Conservation (phyloP, 2,329 filamentous ascomycete species). For the Keithomyces neogunnii region DNA sequence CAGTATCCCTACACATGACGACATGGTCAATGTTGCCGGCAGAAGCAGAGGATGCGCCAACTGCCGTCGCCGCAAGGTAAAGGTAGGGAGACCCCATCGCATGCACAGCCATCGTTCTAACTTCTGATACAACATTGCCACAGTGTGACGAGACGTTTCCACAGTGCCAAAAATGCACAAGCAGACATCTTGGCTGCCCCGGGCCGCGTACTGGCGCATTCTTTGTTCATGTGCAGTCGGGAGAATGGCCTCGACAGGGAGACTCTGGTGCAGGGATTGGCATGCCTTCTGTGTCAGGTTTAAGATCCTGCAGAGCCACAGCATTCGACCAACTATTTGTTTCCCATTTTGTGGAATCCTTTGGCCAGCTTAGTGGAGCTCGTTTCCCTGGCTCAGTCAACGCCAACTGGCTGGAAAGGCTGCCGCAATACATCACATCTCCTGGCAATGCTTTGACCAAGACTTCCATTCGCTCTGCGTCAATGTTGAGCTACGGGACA, state of each 20-base stretch:
- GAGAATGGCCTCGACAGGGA: too few species aligned
- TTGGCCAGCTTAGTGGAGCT: background rate
- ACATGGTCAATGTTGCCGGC: slow-evolving; percentile 11
- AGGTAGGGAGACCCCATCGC: slow-evolving; percentile 2
- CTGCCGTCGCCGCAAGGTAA: slow-evolving; percentile 9
- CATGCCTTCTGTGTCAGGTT: background rate
- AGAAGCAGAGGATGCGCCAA: slow-evolving; percentile 11
- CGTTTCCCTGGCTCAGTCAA: background rate
- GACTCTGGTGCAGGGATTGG: too few species aligned
- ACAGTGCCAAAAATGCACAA: slow-evolving; percentile 7
- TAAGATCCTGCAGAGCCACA: slow-evolving; percentile 3
- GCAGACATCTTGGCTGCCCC: slow-evolving; percentile 5
- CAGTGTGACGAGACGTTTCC: slow-evolving; percentile 9
- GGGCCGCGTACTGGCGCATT: slow-evolving; percentile 9
- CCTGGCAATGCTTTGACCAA: background rate
- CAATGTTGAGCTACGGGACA: slow-evolving; percentile 9
- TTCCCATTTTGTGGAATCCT: slow-evolving; percentile 8
- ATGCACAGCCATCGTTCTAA: too few species aligned
- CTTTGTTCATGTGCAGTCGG: slow-evolving; percentile 4
- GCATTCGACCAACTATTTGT: slow-evolving; percentile 9
- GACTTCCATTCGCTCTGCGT: slow-evolving; percentile 7
- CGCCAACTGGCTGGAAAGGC: slow-evolving; percentile 7
- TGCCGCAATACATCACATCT: slow-evolving; percentile 4
- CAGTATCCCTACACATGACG: background rate
- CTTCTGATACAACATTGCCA: too few species aligned